Evolutionary conservation across 2,329 filamentous ascomycete genomes (phyloP).

Genomic region (Cadophora sp.): DNA sequence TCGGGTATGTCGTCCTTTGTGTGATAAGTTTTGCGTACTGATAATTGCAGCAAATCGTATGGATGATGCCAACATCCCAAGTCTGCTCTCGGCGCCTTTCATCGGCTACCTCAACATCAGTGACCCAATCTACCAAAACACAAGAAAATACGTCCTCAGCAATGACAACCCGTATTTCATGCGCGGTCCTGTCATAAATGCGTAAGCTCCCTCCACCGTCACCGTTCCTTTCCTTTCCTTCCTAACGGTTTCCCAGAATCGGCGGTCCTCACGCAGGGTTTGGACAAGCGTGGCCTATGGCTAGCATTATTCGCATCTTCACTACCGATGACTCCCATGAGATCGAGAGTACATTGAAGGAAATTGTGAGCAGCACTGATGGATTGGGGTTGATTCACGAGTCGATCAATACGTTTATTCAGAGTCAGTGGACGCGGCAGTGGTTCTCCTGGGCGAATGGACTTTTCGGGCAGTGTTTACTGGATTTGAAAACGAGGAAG

Average conservation of each 20-base stretch:
- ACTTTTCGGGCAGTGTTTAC: conserved; percentile 82
- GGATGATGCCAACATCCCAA: conserved; percentile 77
- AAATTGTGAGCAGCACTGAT: conserved; percentile 40
- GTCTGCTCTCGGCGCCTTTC: conserved; percentile 69
- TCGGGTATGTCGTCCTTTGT: conserved; percentile 44
- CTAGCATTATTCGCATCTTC: conserved; percentile 59
- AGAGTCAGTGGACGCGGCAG: conserved; percentile 50
- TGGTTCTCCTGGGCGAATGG: conserved; percentile 88
- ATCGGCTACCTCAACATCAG: conserved; percentile 64
- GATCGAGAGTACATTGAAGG: conserved; percentile 40
- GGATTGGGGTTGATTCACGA: conserved; percentile 56
- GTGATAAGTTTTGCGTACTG: background rate
- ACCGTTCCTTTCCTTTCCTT: conserved; percentile 54
- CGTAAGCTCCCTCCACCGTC: conserved; percentile 49
- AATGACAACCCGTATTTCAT: conserved; percentile 81
- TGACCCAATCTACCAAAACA: conserved; percentile 77
- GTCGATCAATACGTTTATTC: conserved; percentile 53
- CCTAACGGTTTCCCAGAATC: conserved; percentile 56
- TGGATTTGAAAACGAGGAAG: conserved; percentile 76
- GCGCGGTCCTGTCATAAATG: conserved; percentile 58
- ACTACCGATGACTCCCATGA: conserved; percentile 51
- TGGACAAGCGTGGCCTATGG: conserved; percentile 62
- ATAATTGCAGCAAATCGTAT: conserved; percentile 58
- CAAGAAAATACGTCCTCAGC: conserved; percentile 77
- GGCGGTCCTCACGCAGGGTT: conserved; percentile 73